Percentiles rank a stretch among this genome's conserved stretches.
Evolutionary conservation across 441 rosid genomes (phyloP).

Genomic region (Macaranga tanarius): DNA sequence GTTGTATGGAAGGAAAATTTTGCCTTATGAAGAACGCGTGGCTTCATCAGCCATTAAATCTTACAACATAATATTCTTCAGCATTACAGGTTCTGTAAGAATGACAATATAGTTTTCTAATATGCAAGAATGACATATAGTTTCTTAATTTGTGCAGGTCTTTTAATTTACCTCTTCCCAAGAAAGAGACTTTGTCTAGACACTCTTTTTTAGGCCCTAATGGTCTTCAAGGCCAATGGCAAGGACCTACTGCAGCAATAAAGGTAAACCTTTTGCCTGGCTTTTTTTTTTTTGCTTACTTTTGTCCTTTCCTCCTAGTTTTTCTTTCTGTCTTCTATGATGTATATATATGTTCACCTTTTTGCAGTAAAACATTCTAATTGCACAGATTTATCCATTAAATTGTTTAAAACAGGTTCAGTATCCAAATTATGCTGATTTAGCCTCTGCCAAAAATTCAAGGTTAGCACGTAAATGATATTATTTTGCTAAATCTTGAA

Average conservation of each 20-base stretch:
- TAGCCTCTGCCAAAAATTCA: constrained; percentile 45
- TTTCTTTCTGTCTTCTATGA: neutral
- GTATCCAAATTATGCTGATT: constrained; percentile 72
- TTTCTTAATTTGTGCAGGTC: constrained; percentile 52
- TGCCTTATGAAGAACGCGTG: no score
- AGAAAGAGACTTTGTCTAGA: constrained; percentile 86
- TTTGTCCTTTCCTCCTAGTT: neutral
- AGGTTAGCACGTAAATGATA: constrained; percentile 36
- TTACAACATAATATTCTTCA: neutral
- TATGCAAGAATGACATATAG: constrained; percentile 12
- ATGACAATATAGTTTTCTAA: constrained; percentile 8
- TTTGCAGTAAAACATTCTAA: constrained; percentile 13
- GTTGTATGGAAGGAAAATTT: no score
- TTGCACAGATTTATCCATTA: constrained; percentile 19
- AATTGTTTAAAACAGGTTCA: constrained; percentile 59
- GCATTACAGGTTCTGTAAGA: neutral
- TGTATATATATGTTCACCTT: constrained; percentile 11
- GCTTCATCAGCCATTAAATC: neutral
- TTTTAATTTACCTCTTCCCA: constrained; percentile 65
- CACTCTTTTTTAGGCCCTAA: constrained; percentile 92
- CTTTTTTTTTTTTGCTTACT: neutral
- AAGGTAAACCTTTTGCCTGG: constrained; percentile 48
- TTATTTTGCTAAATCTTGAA: constrained; percentile 4
- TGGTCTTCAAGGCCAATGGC: constrained; percentile 87
- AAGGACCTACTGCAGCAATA: constrained; percentile 64